Base-by-base conservation (phyloP, 352 stramenopile species). In the Globisporangium canariense region DNA sequence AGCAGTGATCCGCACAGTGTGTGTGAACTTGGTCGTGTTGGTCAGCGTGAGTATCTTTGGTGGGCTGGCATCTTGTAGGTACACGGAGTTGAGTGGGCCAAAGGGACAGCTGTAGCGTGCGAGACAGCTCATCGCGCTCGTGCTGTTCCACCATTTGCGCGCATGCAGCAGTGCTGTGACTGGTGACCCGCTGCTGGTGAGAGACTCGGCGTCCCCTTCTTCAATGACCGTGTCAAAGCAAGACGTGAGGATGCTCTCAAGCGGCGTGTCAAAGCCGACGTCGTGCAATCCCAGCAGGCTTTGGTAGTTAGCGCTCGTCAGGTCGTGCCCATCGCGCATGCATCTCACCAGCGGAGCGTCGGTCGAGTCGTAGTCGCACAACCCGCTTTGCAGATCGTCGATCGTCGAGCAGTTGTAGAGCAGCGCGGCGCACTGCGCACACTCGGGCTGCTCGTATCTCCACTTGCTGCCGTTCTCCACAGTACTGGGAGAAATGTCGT, bases 1-100 rank as follows among this genome's bases (percentile, higher is more conserved):
- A 20, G n/a, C 18, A 14, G 13, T 9, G 20, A 60, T 67, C 3
- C 40, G 25, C 9, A 64, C 25, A 2, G 32, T 47, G n/a, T 64
- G 65, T 0, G 32, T 41, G 30, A 60, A 66, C 13, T 62, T 20
- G 6, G 56, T 60, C 4, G 58, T 47, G 18, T 54, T 59, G 0
- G 22, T 49, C 16, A 77, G 61, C 47, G 61, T 46, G 18, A 77
- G 14, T 60, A 70, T 67, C 53, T 64, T 62, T 7, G n/a, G 4
- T 1, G 34, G 4, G 4, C 20, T 57, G 4, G 6, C 13, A 0
- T 32, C 4, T 1, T 63, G n/a, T 4, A 25, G 7, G 18, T 43
- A 46, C 5, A 68, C 25, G 5, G 45, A 51, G 20, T 66, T 41
- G 5, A 75, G 43, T 4, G 68, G 58, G 13, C 71, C 68, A 30